Conservation (phyloP, 2,329 filamentous ascomycete genomes). For the Fusarium agapanthi region DNA sequence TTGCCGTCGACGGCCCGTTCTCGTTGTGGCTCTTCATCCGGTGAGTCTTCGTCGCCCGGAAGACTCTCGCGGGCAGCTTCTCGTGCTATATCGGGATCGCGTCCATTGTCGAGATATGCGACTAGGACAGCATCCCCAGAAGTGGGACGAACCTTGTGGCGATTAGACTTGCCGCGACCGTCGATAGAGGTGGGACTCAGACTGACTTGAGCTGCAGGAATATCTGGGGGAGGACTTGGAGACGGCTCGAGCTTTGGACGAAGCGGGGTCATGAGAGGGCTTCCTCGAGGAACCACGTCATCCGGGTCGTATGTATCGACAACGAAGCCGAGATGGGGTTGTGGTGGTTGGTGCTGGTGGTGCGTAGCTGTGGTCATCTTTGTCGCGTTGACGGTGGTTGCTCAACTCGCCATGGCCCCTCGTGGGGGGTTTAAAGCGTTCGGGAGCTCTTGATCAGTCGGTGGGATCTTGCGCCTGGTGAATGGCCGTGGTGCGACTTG, state of each 20-base stretch:
- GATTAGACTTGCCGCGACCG: conserved; percentile 60
- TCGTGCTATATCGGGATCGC: conserved; percentile 70
- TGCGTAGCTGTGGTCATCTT: conserved; percentile 48
- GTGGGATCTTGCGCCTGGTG: conserved; percentile 18
- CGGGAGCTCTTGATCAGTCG: conserved; percentile 20
- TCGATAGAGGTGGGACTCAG: conserved; percentile 42
- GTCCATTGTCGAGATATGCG: conserved; percentile 68
- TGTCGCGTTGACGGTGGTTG: conserved; percentile 42
- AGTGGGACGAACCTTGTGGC: conserved; percentile 62
- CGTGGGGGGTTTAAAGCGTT: conserved; percentile 18
- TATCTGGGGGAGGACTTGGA: conserved; percentile 50
- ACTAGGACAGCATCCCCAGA: conserved; percentile 75
- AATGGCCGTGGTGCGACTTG: background rate
- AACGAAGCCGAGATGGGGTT: conserved; percentile 34
- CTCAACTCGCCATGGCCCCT: conserved; percentile 49
- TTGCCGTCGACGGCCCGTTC: conserved; percentile 19
- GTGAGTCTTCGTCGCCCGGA: conserved; percentile 51
- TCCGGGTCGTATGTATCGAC: conserved; percentile 55
- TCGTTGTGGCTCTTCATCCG: conserved; percentile 31
- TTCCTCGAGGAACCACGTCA: conserved; percentile 53
- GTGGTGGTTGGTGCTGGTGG: conserved; percentile 45
- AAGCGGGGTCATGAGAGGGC: conserved; percentile 51
- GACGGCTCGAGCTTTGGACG: conserved; percentile 46
- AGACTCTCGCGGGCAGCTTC: conserved; percentile 64
- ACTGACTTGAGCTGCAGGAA: conserved; percentile 48